These are phyloP conservation scores for Peronospora belbahrii DNA, from an alignment of 352 stramenopile species.

Conservation along the genomic window DNA sequence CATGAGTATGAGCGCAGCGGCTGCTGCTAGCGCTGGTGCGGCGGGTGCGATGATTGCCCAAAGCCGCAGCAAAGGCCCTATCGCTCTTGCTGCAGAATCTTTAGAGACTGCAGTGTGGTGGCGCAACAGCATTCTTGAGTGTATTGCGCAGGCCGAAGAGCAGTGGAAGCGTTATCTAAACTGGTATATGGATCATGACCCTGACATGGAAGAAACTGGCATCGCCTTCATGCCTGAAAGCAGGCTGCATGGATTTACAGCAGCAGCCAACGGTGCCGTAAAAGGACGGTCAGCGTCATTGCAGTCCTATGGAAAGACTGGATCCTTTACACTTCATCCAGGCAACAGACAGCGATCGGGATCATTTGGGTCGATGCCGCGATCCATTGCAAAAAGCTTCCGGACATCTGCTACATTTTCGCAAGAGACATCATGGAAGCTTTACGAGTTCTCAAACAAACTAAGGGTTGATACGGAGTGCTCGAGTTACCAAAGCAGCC, in stretches of 20 bases:
- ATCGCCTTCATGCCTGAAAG: conserved; percentile 13
- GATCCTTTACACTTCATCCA: conserved; percentile 7
- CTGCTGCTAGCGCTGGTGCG: conserved; percentile 62
- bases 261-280: neutral
- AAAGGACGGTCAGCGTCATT: conserved; percentile 13
- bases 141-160: conserved; percentile 74
- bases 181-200: conserved; percentile 82
- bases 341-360: conserved; percentile 32
- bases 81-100: conserved; percentile 73
- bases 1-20: conserved; percentile 75
- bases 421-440: conserved; percentile 62
- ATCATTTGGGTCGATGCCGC: conserved; percentile 65
- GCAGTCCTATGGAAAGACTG: conserved; percentile 12
- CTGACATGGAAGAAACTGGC: conserved; percentile 30
- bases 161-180: conserved; percentile 82
- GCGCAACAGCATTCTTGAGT: conserved; percentile 81
- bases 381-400: conserved; percentile 75
- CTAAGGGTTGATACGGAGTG: conserved; percentile 65
- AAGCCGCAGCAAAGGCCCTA: conserved; percentile 57
- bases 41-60: conserved; percentile 66
- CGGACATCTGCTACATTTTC: conserved; percentile 71
- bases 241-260: conserved; percentile 1
- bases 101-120: conserved; percentile 80
- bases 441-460: conserved; percentile 70
- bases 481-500: conserved; percentile 31